These are phyloP conservation scores for Coffea eugenioides DNA, from an alignment of 257 asterid genomes.

Conservation along the genomic window DNA sequence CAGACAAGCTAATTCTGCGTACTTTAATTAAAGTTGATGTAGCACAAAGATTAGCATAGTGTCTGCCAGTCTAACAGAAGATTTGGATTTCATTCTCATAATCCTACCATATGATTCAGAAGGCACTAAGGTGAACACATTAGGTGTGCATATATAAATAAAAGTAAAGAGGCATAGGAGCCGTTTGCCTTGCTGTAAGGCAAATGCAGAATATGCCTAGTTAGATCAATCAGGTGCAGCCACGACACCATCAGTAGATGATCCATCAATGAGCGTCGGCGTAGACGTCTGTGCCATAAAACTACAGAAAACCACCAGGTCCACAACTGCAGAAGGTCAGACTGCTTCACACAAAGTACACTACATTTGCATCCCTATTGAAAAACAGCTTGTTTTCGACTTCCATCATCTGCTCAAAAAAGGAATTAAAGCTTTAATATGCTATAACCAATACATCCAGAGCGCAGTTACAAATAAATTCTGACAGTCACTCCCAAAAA, in stretches of 20 bases:
- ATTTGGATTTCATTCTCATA: neutral
- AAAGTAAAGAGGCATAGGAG: neutral
- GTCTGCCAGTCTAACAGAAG: neutral
- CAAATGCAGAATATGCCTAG: neutral
- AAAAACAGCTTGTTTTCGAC: constrained; percentile 26
- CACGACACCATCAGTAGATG: neutral
- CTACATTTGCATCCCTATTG: constrained; percentile 27
- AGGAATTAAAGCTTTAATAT: neutral
- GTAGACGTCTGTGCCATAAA: neutral
- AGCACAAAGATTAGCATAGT: neutral
- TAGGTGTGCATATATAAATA: neutral
- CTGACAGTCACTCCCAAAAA: neutral
- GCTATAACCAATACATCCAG: neutral
- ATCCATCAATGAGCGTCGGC: neutral
- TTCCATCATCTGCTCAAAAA: constrained; percentile 25
- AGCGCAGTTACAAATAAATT: neutral
- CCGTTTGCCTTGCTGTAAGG: neutral
- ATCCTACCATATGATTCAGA: neutral
- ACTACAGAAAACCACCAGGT: neutral
- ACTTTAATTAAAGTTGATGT: neutral
- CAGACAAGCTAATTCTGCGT: neutral
- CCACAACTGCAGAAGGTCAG: neutral
- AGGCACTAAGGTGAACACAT: neutral
- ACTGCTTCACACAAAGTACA: constrained; percentile 28
- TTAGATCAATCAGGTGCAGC: neutral